These are phyloP conservation scores for Pleurostoma richardsiae DNA, from an alignment of 2,329 filamentous ascomycete species.

Conservation along the genomic window DNA sequence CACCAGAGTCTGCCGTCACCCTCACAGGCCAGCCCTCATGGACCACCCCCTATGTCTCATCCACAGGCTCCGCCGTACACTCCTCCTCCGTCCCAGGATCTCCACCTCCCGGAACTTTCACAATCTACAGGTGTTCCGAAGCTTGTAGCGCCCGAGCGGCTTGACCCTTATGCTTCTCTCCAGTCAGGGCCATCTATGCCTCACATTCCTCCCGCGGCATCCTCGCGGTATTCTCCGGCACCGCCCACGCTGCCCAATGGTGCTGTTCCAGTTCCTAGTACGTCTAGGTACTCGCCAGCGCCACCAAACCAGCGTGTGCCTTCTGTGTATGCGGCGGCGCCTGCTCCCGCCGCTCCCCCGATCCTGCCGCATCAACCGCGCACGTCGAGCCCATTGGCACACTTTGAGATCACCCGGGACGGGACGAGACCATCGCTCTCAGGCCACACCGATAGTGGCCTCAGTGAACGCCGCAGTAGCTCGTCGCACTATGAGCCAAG, in stretches of 20 bases:
- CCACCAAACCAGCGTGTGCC: slow-evolving; percentile 32
- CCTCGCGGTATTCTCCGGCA: slow-evolving; percentile 58
- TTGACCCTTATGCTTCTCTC: slow-evolving; percentile 48
- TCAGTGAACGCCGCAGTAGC: slow-evolving; percentile 42
- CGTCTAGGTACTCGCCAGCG: slow-evolving; percentile 50
- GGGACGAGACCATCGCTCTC: slow-evolving; percentile 22
- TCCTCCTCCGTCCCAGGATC: slow-evolving; percentile 11
- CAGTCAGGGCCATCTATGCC: slow-evolving; percentile 20
- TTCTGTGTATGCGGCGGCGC: slow-evolving; percentile 29
- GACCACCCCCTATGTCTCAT: slow-evolving; percentile 17
- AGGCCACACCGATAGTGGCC: slow-evolving; percentile 31
- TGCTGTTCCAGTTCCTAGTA: slow-evolving; percentile 27
- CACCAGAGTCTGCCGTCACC: slow-evolving; percentile 35
- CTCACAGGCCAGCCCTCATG: slow-evolving; percentile 27
- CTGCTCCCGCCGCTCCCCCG: slow-evolving; percentile 30
- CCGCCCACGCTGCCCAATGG: slow-evolving; percentile 35
- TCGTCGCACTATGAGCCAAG: slow-evolving; percentile 50
- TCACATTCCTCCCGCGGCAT: slow-evolving; percentile 19
- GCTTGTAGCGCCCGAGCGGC: slow-evolving; percentile 48
- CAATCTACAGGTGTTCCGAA: slow-evolving; percentile 22
- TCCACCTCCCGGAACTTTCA: slow-evolving; percentile 11
- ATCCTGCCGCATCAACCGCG: slow-evolving; percentile 55
- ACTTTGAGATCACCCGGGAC: slow-evolving; percentile 51
- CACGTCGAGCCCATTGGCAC: slow-evolving; percentile 61
- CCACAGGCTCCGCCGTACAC: slow-evolving; percentile 12